These are phyloP conservation scores for Lactifluus subvellereus DNA, from an alignment of 768 basidiomycete genomes.

Conservation along the genomic window DNA sequence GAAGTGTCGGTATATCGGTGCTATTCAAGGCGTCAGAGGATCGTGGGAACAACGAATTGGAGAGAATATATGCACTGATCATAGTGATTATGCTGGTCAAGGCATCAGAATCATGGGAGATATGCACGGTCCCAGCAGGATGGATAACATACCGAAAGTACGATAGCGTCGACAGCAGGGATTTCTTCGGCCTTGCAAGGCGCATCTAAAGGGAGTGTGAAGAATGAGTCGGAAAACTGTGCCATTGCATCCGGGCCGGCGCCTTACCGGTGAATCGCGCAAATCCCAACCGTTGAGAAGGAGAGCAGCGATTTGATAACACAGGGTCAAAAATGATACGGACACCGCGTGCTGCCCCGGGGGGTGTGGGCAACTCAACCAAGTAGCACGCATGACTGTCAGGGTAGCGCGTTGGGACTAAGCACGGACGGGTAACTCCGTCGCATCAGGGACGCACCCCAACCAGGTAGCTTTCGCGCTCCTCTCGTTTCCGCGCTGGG, in stretches of 20 bases:
- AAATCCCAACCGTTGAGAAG: constrained; percentile 31
- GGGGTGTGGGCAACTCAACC: constrained; percentile 34
- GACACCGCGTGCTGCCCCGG: constrained; percentile 33
- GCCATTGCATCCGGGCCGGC: not conserved
- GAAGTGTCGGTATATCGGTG: constrained; percentile 34
- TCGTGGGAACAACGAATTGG: not conserved
- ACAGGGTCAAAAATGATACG: constrained; percentile 38
- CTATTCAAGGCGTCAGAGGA: constrained; percentile 10
- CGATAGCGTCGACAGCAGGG: constrained; percentile 45
- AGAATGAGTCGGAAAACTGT: not conserved
- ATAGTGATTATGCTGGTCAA: constrained; percentile 34
- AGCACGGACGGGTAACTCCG: not conserved
- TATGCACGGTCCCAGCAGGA: not conserved
- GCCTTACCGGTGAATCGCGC: constrained; percentile 32
- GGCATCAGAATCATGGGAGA: not conserved
- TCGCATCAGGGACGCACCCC: constrained; percentile 10
- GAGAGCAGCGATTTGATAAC: constrained; percentile 35
- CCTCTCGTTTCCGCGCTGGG: constrained; percentile 7
- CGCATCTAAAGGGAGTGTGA: constrained; percentile 25
- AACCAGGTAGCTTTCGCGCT: constrained; percentile 22
- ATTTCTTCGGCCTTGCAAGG: constrained; percentile 40
- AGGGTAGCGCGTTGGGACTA: not conserved
- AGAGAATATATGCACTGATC: constrained; percentile 30
- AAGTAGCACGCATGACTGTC: constrained; percentile 37
- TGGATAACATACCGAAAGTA: constrained; percentile 39